Conservation (phyloP, 768 basidiomycete genomes). For the Multifurca ochricompacta region DNA sequence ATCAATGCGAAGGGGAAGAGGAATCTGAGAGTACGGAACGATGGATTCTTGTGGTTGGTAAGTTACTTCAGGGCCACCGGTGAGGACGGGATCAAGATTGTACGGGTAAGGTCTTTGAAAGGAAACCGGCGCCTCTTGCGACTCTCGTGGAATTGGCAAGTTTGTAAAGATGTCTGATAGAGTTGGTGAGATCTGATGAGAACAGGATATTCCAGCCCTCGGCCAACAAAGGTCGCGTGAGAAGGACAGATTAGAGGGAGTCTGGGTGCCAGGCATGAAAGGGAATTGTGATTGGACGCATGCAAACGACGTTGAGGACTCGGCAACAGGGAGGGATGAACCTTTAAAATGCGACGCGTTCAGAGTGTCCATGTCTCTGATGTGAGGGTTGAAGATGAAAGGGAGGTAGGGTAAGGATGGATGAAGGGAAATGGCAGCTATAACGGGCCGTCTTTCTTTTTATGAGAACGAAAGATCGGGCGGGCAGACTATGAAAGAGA, state of each 20-base stretch:
- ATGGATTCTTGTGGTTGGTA: not conserved
- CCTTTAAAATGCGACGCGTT: not conserved
- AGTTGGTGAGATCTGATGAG: not conserved
- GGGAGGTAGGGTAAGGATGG: not conserved
- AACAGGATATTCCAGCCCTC: not conserved
- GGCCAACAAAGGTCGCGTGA: not conserved
- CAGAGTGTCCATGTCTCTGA: not conserved
- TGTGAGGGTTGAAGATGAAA: not conserved
- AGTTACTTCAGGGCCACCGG: not conserved
- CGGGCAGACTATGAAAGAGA: constrained; percentile 6
- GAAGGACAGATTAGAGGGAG: not conserved
- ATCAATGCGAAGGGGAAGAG: not conserved
- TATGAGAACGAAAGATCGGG: not conserved
- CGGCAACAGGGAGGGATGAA: not conserved
- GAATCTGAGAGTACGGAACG: not conserved
- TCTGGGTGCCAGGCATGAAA: not conserved
- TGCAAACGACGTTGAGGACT: not conserved
- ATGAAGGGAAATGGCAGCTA: not conserved
- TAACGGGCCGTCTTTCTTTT: not conserved
- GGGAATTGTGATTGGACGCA: not conserved
- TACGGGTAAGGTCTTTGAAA: not conserved
- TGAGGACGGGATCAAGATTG: not conserved
- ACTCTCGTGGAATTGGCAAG: not conserved
- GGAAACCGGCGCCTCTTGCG: not conserved
- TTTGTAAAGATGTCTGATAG: not conserved